These are phyloP conservation scores for Falciphora oryzae DNA, from an alignment of 2,329 filamentous ascomycete species.

Conservation along the genomic window DNA sequence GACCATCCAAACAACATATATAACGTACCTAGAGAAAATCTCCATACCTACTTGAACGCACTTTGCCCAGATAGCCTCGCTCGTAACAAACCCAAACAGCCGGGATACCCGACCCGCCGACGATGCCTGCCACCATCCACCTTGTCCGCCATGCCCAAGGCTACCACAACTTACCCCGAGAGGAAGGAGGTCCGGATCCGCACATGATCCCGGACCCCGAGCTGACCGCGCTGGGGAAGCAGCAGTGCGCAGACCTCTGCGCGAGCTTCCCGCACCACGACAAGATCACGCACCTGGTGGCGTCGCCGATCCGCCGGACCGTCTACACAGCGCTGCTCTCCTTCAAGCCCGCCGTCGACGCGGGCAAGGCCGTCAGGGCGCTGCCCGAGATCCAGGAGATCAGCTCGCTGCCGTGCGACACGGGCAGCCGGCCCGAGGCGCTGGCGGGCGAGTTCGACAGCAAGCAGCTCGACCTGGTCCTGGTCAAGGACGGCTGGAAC, in stretches of 20 bases:
- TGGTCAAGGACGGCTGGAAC: constrained; percentile 65
- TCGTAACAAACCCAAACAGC: too few species aligned
- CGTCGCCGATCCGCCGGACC: constrained; percentile 76
- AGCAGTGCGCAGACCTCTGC: constrained; percentile 65
- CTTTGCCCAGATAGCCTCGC: too few species aligned
- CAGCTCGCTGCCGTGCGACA: constrained; percentile 68
- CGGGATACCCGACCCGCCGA: too few species aligned
- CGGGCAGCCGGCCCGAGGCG: constrained; percentile 52
- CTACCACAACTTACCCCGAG: constrained; percentile 69
- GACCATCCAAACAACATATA: too few species aligned
- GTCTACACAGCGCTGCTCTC: constrained; percentile 69
- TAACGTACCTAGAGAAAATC: too few species aligned
- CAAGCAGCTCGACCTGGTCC: constrained; percentile 54
- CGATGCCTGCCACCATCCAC: constrained; percentile 53
- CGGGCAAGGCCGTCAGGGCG: constrained; percentile 36
- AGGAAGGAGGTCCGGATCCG: constrained; percentile 37
- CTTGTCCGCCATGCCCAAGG: constrained; percentile 72
- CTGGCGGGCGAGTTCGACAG: constrained; percentile 55
- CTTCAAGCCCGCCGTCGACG: constrained; percentile 53
- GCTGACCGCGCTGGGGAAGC: constrained; percentile 68
- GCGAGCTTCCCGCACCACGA: constrained; percentile 58
- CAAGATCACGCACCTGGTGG: constrained; percentile 62
- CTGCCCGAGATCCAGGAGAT: constrained; percentile 77
- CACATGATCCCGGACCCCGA: constrained; percentile 70
- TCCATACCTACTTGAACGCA: too few species aligned